These are phyloP conservation scores for Aspergillus baeticus DNA, from an alignment of 495 filamentous ascomycete genomes.

Conservation along the genomic window DNA sequence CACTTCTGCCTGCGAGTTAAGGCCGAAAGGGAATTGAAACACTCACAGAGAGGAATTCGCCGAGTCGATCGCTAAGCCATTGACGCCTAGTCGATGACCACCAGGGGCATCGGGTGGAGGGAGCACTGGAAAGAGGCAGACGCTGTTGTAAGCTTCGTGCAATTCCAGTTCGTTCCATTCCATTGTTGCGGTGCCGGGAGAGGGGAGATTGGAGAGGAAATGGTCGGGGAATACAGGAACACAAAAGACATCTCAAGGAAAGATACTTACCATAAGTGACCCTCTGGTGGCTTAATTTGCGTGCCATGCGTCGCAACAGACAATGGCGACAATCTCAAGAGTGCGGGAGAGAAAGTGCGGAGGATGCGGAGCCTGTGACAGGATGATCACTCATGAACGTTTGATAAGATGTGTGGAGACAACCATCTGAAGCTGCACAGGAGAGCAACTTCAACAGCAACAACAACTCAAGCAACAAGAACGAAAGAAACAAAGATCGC, in stretches of 20 bases:
- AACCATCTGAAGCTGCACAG: not conserved
- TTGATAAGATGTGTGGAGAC: not conserved
- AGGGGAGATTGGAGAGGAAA: not conserved
- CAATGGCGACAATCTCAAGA: slow-evolving; percentile 2
- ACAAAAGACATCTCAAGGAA: slow-evolving; percentile 37
- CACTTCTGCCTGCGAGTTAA: not conserved
- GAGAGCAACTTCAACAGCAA: not conserved
- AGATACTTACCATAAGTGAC: slow-evolving; percentile 45
- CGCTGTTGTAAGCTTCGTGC: slow-evolving; percentile 15
- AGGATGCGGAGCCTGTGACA: slow-evolving; percentile 38
- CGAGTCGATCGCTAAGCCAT: slow-evolving; percentile 84
- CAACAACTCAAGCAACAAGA: not conserved
- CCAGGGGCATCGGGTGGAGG: slow-evolving; percentile 88
- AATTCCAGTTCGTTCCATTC: not conserved
- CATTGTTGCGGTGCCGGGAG: not conserved
- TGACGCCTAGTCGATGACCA: slow-evolving; percentile 91
- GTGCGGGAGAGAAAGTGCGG: slow-evolving; percentile 22
- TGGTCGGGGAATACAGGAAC: slow-evolving; percentile 52
- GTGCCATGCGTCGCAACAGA: slow-evolving; percentile 43
- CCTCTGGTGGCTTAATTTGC: slow-evolving; percentile 49
- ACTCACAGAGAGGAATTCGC: slow-evolving; percentile 84
- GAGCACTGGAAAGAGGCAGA: slow-evolving; percentile 61
- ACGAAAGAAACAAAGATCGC: not conserved
- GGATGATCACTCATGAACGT: slow-evolving; percentile 26
- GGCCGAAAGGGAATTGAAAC: not conserved